Evolutionary conservation across 1,284 basidiomycete genomes (phyloP).

Genomic region (Sparassis latifolia): DNA sequence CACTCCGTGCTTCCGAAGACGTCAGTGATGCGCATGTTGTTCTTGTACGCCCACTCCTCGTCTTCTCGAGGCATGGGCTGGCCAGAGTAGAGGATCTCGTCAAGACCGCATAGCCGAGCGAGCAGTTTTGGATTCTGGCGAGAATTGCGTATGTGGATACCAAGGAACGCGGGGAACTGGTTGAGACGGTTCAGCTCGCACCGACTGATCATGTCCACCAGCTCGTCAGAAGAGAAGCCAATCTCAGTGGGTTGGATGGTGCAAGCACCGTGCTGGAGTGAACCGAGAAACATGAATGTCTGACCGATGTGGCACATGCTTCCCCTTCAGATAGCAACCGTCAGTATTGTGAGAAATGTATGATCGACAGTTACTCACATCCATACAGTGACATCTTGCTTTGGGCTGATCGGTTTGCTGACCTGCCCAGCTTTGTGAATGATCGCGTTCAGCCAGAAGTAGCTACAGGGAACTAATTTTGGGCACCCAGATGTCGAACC

Average conservation of each 20-base stretch:
- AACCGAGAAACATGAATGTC: conserved; percentile 50
- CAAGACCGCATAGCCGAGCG: conserved; percentile 42
- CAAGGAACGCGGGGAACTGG: conserved; percentile 63
- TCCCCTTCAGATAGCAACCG: conserved; percentile 14
- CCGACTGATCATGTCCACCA: conserved; percentile 58
- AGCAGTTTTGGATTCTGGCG: conserved; percentile 54
- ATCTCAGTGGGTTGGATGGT: conserved; percentile 60
- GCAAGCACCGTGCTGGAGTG: conserved; percentile 65
- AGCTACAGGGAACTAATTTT: conserved; percentile 61
- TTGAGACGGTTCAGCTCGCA: conserved; percentile 64
- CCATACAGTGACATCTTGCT: conserved; percentile 50
- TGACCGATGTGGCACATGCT: conserved; percentile 27
- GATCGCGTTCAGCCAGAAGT: conserved; percentile 51
- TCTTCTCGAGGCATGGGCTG: conserved; percentile 57
- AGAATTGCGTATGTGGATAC: conserved; percentile 51
- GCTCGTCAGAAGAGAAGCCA: conserved; percentile 56
- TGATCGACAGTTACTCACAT: conserved; percentile 15
- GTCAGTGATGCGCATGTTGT: conserved; percentile 54
- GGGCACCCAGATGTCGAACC: conserved; percentile 70
- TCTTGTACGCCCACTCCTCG: conserved; percentile 54
- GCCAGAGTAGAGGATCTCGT: conserved; percentile 58
- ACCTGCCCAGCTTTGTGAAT: conserved; percentile 50
- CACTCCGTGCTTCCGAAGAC: conserved; percentile 70
- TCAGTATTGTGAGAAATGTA: conserved; percentile 1
- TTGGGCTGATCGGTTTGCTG: conserved; percentile 39